Conservation (phyloP, 2,329 filamentous ascomycete species). For the Rhinocladiella similis region DNA sequence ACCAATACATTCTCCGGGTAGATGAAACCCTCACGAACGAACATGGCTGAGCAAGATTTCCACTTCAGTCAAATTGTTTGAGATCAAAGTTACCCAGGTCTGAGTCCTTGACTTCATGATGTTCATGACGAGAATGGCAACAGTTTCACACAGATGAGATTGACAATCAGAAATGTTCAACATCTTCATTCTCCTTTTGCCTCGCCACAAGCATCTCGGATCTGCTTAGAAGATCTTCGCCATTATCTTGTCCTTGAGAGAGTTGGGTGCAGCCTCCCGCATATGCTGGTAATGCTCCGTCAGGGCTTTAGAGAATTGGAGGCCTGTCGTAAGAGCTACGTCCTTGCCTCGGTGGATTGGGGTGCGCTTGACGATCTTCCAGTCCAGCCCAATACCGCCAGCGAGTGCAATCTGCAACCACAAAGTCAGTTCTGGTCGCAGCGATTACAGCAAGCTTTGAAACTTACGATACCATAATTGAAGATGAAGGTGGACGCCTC, state of each 20-base stretch:
- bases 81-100: neutral
- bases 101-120: too few relatives aligned
- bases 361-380: neutral
- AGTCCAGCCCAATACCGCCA: neutral
- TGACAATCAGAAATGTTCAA: too few relatives aligned
- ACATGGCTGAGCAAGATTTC: neutral
- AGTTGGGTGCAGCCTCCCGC: neutral
- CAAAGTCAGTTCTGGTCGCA: too few relatives aligned
- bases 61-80: neutral
- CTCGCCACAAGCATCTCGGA: too few relatives aligned
- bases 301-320: neutral
- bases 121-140: too few relatives aligned
- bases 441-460: too few relatives aligned
- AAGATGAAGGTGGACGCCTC: too few relatives aligned
- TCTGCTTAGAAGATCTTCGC: neutral
- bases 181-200: too few relatives aligned
- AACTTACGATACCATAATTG: too few relatives aligned
- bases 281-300: neutral
- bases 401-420: too few relatives aligned
- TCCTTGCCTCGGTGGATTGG: neutral
- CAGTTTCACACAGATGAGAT: too few relatives aligned
- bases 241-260: neutral
- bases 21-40: neutral
- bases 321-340: neutral
- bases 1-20: slow-evolving; percentile 15